Evolutionary conservation across 306 rosid species (phyloP).

Genomic region (Rosa rugosa): DNA sequence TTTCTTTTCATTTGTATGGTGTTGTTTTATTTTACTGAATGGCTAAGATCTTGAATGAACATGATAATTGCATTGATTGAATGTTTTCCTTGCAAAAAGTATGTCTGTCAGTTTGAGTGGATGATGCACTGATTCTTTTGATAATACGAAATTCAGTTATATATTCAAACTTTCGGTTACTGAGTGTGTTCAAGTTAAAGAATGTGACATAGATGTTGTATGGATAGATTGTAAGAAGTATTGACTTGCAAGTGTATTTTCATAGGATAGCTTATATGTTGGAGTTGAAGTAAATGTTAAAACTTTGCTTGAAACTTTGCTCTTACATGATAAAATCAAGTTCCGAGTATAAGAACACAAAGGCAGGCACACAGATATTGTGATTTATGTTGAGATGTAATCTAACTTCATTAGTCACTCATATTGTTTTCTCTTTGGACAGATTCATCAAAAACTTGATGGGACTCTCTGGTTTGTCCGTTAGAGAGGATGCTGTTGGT

Average conservation of each 20-base stretch:
- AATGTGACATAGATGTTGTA: background rate
- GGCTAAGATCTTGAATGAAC: background rate
- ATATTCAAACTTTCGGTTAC: background rate
- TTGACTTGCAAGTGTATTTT: background rate
- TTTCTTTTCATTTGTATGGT: background rate
- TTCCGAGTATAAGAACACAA: background rate
- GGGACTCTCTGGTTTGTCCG: conserved; percentile 80
- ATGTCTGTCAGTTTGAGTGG: background rate
- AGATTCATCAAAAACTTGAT: conserved; percentile 81
- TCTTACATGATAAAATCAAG: background rate
- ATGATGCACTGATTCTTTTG: background rate
- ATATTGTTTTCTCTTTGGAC: conserved; percentile 5
- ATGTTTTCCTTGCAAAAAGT: background rate
- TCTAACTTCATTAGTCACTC: background rate
- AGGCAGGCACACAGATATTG: background rate
- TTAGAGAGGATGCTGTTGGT: conserved; percentile 94
- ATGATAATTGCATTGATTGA: background rate
- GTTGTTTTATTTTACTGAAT: background rate
- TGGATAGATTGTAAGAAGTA: background rate
- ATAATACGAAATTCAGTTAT: background rate
- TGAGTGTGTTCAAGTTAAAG: background rate
- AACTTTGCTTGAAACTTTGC: background rate
- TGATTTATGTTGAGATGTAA: conserved; percentile 2
- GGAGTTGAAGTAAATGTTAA: background rate
- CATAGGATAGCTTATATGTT: background rate